A percentile compares a stretch with the other conserved stretches of the same genome.
Conservation (phyloP, 495 filamentous ascomycete species). For the Hyaloscypha variabilis region DNA sequence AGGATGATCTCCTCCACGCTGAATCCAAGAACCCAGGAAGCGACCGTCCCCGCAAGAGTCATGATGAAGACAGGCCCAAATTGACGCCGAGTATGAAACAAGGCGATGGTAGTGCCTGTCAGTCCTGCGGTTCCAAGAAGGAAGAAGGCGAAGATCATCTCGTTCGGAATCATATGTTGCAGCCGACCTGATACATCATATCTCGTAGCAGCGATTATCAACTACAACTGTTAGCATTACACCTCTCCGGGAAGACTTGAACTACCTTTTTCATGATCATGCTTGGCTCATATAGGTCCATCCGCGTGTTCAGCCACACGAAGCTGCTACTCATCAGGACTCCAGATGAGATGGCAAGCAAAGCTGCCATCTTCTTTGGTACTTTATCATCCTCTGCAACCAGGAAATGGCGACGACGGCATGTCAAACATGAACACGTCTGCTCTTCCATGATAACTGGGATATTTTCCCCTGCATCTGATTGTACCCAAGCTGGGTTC, state of each 20-base stretch:
- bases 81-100: neutral
- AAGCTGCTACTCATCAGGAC: neutral
- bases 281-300: neutral
- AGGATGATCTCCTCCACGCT: neutral
- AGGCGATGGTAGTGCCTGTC: neutral
- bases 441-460: neutral
- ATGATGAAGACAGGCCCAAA: neutral
- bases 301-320: neutral
- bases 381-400: neutral
- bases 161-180: neutral
- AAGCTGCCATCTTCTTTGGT: neutral
- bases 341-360: neutral
- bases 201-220: neutral
- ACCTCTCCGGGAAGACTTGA: neutral
- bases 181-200: neutral
- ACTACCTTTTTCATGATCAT: neutral
- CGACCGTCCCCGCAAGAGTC: neutral
- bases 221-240: neutral
- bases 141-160: neutral
- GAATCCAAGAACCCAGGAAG: neutral
- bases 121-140: neutral
- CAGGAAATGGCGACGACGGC: neutral
- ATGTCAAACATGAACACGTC: neutral
- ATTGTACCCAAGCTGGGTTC: neutral
- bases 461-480: neutral